phyloP scores from a whole-genome alignment of 2,329 filamentous ascomycete genomes.

The Cladorrhinum sp. region DNA sequence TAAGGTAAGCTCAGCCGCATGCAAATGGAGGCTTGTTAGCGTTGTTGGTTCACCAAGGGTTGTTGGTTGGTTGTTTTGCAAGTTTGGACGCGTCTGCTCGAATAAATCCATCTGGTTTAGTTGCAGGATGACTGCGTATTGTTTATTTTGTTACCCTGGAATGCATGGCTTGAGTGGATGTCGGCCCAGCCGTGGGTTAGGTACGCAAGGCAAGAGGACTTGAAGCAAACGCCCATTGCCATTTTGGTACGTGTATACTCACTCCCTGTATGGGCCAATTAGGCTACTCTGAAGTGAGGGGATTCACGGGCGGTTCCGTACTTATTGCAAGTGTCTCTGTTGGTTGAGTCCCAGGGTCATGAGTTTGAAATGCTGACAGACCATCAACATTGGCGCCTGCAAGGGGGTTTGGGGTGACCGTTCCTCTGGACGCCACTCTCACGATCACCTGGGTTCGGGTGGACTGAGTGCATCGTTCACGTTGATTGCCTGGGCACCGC shows the following conservation, averaged over 20 bases:
- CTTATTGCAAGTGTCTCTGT: neutral
- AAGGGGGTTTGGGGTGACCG: neutral
- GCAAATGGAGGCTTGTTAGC: neutral
- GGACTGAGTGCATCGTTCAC: too few relatives aligned
- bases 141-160: neutral
- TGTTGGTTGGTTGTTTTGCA: neutral
- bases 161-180: neutral
- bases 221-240: neutral
- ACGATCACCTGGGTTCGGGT: too few relatives aligned
- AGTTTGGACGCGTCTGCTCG: neutral
- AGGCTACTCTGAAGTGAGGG: neutral
- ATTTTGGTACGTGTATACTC: neutral
- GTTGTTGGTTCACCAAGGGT: neutral
- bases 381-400: neutral
- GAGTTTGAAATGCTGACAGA: neutral
- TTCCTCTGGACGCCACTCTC: too few relatives aligned
- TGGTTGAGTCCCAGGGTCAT: neutral
- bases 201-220: neutral
- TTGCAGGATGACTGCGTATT: neutral
- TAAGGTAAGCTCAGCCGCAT: neutral
- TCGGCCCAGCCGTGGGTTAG: neutral
- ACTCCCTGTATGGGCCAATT: too few relatives aligned
- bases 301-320: neutral
- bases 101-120: neutral
- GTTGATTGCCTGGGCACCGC: too few relatives aligned